Base-by-base conservation (phyloP, 805 yeast species). In the Ogataea polymorpha region DNA sequence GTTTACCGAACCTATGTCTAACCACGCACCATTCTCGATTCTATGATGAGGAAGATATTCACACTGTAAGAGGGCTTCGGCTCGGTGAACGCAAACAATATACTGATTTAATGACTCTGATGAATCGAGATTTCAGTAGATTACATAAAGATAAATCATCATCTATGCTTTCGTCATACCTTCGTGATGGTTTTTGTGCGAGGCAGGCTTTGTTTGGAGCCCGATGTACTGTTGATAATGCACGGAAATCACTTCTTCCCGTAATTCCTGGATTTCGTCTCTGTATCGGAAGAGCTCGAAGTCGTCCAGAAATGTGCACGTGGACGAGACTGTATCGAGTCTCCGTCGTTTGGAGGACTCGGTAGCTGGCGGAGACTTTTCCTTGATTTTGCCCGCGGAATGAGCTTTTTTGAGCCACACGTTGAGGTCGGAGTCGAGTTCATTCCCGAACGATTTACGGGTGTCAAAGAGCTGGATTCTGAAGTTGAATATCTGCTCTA, bases 41-140 rank as follows among this genome's bases (percentile, higher is more conserved):
- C 41, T 37, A 32, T 46, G 48, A 51, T 58, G 63, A 58, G 57
- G 54, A 54, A 42, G 50, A 56, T 74, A 75, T 75, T 75, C 81
- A 75, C 77, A 74, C 77, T 73, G 76, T 73, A 71, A 62, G 74
- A 72, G 71, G 59, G 54, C 37, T 44, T 40, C 32, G 42, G 48
- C 56, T 63, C 41, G 55, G 66, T 72, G 66, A 61, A 63, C 49
- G 50, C 46, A 58, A 56, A 52, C 55, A 63, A 66, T 65, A 69
- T 61, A 73, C 78, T 73, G 78, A 72, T 73, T 72, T 73, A 71
- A 71, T 71, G 75, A 71, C 62, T 70, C 75, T 71, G 75, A 71
- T 49, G 39, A 36, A 42, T 42, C 37, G 38, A 37, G 35, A 37
- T 24, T 15, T n/a, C 5, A 17, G 18, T n/a, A 18, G 12, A n/a